Conservation (phyloP, 1,139 yeast genomes). For the Taphrina wiesneri region DNA sequence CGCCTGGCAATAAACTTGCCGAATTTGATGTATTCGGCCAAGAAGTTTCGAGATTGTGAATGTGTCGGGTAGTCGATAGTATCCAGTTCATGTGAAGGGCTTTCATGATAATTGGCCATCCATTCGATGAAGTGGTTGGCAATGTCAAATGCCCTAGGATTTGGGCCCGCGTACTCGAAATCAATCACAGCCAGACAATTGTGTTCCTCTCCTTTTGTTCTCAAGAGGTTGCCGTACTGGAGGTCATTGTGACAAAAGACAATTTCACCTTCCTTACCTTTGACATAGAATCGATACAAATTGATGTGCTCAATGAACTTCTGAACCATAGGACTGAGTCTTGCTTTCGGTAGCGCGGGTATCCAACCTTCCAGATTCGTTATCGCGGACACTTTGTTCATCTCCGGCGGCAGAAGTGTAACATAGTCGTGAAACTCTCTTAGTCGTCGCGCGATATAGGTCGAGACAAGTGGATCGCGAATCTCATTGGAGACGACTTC, state of each 20-base stretch:
- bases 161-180: constrained; percentile 95
- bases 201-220: constrained; percentile 58
- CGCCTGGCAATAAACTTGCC: constrained; percentile 17
- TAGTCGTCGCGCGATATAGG: constrained; percentile 93
- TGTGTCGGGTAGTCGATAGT: constrained; percentile 62
- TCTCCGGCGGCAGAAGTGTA: constrained; percentile 58
- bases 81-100: constrained; percentile 61
- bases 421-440: constrained; percentile 85
- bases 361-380: constrained; percentile 71
- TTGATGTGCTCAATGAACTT: constrained; percentile 54
- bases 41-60: constrained; percentile 66
- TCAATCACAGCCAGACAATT: constrained; percentile 85
- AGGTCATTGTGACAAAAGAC: constrained; percentile 72
- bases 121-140: constrained; percentile 90
- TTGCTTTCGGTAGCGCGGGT: constrained; percentile 47
- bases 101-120: constrained; percentile 90
- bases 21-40: constrained; percentile 18
- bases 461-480: constrained; percentile 71
- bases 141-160: constrained; percentile 83
- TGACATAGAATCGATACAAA: constrained; percentile 54
- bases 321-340: constrained; percentile 4
- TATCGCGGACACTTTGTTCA: constrained; percentile 59
- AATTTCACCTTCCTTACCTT: constrained; percentile 51
- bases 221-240: constrained; percentile 81
- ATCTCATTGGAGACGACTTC: constrained; percentile 73